Base-by-base conservation (phyloP, 805 yeast species). In the Zygosaccharomyces gambellarensis region DNA sequence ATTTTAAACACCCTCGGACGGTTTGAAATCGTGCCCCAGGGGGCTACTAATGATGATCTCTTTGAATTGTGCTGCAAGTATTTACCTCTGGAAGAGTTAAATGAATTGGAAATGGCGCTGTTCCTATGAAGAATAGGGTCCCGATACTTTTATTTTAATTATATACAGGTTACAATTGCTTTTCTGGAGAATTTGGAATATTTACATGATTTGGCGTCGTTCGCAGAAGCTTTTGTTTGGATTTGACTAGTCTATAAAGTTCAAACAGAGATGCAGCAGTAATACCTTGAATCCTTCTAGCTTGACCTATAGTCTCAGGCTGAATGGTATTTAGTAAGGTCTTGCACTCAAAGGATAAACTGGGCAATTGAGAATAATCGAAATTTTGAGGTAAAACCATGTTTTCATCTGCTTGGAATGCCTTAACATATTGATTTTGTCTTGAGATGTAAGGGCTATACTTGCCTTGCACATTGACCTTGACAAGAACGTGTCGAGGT, bases 271-370 rank as follows among this genome's bases (percentile, higher is more conserved):
- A 94, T 0, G 97, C 92, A 0, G 98, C 96, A 0, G 98, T 92
- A 2, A 94, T 82, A 0, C 99, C 98, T 61, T 94, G 95, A 10
- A 92, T 85, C 57, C 98, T 75, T 63, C 96, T 77, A 0, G 98
- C 98, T 64, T 94, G 98, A 0, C 98, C 98, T 40, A 94, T 80
- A 0, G 97, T 94, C 47, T 80, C 80, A 0, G 99, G 99, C 53
- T 87, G 84, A 12, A 88, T 81, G 9, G 76, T 74, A 59, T 88
- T 87, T 47, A 94, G 71, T 9, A 86, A 69, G 14, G 72, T 73
- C 49, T 85, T 79, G 27, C 83, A 90, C 62, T 92, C 97, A 23
- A 79, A 74, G 1, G 95, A 86, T n/a, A 92, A 68, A 0, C 87
- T 79, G 14, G 79, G 75, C 45, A 84, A 57, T 11, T 71, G 61